Evolutionary conservation across 208 protist species (phyloP), one percentile per base, ranked within the genome.

Genomic region (Acanthamoeba polyphaga): DNA sequence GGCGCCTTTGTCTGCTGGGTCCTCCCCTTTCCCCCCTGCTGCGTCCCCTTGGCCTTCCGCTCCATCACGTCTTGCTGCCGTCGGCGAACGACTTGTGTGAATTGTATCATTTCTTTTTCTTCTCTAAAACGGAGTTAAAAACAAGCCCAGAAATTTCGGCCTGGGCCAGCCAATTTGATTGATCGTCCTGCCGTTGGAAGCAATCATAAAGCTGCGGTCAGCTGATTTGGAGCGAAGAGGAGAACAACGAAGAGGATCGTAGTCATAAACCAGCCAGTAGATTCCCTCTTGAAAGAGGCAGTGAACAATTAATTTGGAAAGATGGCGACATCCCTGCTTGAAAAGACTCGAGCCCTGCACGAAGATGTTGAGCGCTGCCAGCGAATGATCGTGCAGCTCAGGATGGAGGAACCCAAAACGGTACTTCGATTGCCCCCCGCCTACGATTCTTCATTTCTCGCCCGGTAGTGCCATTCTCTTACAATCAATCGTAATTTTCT

Each of bases 351-450:
- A 12, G 34, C 76, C n/a, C 49, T 85, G n/a, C 76, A 85, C 49
- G 76, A 85, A 27, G 76, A 85, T 58, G 76, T 85, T 17, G 76
- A 85, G 27, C 34, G 76, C 9, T 85, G 38, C 76, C 29, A 55
- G n/a, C 22, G 76, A 17, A 58, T 60, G 76, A 58, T 85, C 46
- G 76, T 85, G 46, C 49, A 49, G 27, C 76, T 85, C 38, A 24
- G 49, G 55, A 60, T 85, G 76, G 76, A 85, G 32, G 46, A 49
- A 19, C 27, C 76, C 9, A 85, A 85, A n/a, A 85, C 76, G 29
- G 76, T 85, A 85, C 32, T 51, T 82, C 46, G 24, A 7, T n/a
- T 51, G 24, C 32, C 74, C 19, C 24, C 13, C 46, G 3, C 46
- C 46, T 1, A 49, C 58, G 7, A 29, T 13, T 24, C 55, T n/a